A percentile compares a stretch with the other conserved stretches of the same genome.
Evolutionary conservation across 257 asterid species (phyloP).

Genomic region (Thymus quinquecostatus): DNA sequence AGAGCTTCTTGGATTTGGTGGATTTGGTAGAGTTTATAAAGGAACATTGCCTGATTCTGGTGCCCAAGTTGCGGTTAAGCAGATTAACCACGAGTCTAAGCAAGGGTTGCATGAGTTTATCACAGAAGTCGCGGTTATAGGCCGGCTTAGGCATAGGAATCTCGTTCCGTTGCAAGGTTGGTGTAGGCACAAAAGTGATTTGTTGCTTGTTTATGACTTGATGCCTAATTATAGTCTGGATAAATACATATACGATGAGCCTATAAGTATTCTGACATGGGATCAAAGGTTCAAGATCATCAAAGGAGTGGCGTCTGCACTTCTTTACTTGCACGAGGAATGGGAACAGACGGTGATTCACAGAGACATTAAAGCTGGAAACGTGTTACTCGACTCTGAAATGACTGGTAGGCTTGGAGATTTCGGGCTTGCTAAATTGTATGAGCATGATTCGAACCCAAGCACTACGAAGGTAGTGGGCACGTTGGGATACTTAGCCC

Average conservation of each 20-base stretch:
- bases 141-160: conserved; percentile 76
- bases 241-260: conserved; percentile 55
- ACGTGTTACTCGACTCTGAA: conserved; percentile 63
- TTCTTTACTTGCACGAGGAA: conserved; percentile 67
- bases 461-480: conserved; percentile 75
- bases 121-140: conserved; percentile 57
- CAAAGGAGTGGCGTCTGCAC: conserved; percentile 65
- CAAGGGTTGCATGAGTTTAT: conserved; percentile 66
- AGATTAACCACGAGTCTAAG: conserved; percentile 53
- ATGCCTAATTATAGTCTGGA: conserved; percentile 86
- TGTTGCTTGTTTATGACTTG: conserved; percentile 71
- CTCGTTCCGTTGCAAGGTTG: conserved; percentile 65
- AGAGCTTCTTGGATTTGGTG: conserved; percentile 75
- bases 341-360: conserved; percentile 85
- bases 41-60: conserved; percentile 53
- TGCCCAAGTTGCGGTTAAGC: conserved; percentile 62
- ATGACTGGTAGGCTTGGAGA: conserved; percentile 72
- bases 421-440: conserved; percentile 74
- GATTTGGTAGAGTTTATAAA: conserved; percentile 73
- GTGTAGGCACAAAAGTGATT: conserved; percentile 56
- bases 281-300: conserved; percentile 66
- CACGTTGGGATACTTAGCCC: conserved; percentile 77
- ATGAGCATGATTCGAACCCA: conserved; percentile 61
- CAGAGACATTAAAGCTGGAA: conserved; percentile 75
- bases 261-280: conserved; percentile 55